Evolutionary conservation across 495 filamentous ascomycete species (phyloP), one percentile per base, ranked within the genome.

Genomic region (Aspergillus leporis): DNA sequence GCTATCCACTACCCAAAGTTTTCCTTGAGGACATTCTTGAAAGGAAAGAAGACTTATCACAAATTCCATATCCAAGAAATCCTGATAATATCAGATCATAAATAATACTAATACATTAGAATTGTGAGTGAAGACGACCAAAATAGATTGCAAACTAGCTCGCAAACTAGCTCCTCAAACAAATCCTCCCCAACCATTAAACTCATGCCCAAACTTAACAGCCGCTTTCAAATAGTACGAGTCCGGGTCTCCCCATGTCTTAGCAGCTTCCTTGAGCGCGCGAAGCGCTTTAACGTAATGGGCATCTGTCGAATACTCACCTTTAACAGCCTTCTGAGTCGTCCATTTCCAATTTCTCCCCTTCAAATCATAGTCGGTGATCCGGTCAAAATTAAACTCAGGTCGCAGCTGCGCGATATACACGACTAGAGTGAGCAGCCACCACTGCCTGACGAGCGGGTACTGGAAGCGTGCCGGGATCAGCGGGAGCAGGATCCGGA

Each of bases 201-300:
- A 96, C 53, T 89, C 90, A 54, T 88, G 85, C 0, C 80, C 86
- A 74, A 96, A 91, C 66, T 85, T 84, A 19, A 93, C 84, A 2
- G 92, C 93, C 13, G 90, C 87, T 66, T 85, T 89, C 49, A 94
- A 72, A 68, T 89, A 97, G 57, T 83, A 89, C 38, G 85, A 72
- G 43, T 91, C 86, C 7, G 85, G 81, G 69, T 97, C 91, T 14
- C 90, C 87, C 93, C 94, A 98, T 2, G 92, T 92, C 61, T 78
- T 72, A 0, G 89, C 86, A 18, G 85, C 83, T 60, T 89, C 88
- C 59, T 82, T 87, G 72, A 96, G 85, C 1, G 89, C 85, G 38
- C 91, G 81, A 12, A 93, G 67, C 8, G 82, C 91, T 81, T 94
- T 93, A 12, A 96, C 88, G 69, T 83, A 96, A 73, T 94, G 90